Conservation (phyloP, 2,329 filamentous ascomycete genomes). For the Diplodia intermedia region DNA sequence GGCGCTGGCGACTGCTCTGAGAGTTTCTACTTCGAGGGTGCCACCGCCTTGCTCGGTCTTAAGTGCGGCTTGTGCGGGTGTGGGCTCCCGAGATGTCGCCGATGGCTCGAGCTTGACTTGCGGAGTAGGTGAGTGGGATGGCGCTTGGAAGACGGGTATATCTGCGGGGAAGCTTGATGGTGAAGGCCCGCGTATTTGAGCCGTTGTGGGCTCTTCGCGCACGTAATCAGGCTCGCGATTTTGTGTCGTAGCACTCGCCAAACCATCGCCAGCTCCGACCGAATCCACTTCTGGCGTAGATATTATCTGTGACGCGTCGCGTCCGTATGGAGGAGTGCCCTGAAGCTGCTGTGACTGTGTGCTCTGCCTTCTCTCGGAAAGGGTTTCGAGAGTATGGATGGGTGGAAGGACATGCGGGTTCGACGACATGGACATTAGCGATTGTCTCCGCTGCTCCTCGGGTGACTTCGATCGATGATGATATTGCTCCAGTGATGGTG, state of each 20-base stretch:
- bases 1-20: constrained; percentile 53
- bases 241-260: constrained; percentile 36
- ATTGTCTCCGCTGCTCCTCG: constrained; percentile 51
- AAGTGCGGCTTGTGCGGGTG: constrained; percentile 50
- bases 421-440: constrained; percentile 42
- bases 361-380: constrained; percentile 22
- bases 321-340: constrained; percentile 35
- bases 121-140: constrained; percentile 41
- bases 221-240: constrained; percentile 44
- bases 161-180: constrained; percentile 34
- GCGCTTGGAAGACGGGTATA: constrained; percentile 35
- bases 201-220: constrained; percentile 40
- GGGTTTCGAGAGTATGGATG: constrained; percentile 42
- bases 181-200: constrained; percentile 41
- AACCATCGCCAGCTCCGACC: not conserved
- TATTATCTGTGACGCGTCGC: constrained; percentile 41
- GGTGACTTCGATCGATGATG: constrained; percentile 55
- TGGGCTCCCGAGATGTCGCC: constrained; percentile 39
- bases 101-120: constrained; percentile 52
- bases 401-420: constrained; percentile 50
- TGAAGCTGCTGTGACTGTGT: constrained; percentile 10
- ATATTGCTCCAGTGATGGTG: constrained; percentile 57
- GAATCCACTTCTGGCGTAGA: constrained; percentile 32
- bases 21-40: constrained; percentile 50
- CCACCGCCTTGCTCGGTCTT: constrained; percentile 39